Percentiles rank a stretch among this genome's conserved stretches.
Conservation (phyloP, 495 filamentous ascomycete species). For the Penicillium flavigenum region DNA sequence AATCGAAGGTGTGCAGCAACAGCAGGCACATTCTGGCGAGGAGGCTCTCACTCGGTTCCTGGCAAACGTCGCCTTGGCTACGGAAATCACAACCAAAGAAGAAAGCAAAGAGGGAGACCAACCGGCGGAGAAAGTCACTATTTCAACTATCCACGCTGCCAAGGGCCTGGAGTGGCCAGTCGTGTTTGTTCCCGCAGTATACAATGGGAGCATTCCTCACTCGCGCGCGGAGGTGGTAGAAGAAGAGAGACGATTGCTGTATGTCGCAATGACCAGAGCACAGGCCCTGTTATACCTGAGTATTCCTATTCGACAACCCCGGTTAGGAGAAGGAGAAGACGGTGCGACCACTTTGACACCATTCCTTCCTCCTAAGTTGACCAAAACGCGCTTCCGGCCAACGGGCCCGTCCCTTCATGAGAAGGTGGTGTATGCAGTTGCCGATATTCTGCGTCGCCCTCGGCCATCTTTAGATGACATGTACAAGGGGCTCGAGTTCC, state of each 20-base stretch:
- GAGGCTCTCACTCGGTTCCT: constrained; percentile 78
- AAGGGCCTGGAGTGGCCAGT: constrained; percentile 98
- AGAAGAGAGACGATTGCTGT: constrained; percentile 87
- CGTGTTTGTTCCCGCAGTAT: constrained; percentile 89
- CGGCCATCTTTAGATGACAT: constrained; percentile 53
- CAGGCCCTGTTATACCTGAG: constrained; percentile 90
- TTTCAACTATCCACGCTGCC: constrained; percentile 95
- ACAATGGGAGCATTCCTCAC: constrained; percentile 92
- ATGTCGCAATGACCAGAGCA: constrained; percentile 97
- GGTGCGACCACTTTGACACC: constrained; percentile 54
- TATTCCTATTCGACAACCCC: constrained; percentile 65
- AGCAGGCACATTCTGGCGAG: constrained; percentile 53
- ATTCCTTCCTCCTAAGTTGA: constrained; percentile 56
- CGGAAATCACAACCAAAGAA: constrained; percentile 63
- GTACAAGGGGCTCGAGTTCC: constrained; percentile 40
- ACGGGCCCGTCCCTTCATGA: constrained; percentile 59
- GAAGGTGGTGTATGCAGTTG: constrained; percentile 56
- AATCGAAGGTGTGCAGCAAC: constrained; percentile 73
- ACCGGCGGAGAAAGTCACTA: constrained; percentile 67
- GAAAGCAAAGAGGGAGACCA: constrained; percentile 51
- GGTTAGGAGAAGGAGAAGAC: constrained; percentile 52
- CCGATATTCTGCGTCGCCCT: constrained; percentile 60
- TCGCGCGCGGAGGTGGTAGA: constrained; percentile 85
- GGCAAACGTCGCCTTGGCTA: constrained; percentile 83
- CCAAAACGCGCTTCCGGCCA: constrained; percentile 50